Evolutionary conservation across 2,329 filamentous ascomycete genomes (phyloP), one percentile per base, ranked within the genome.

Genomic region (Penicillium glabrum): DNA sequence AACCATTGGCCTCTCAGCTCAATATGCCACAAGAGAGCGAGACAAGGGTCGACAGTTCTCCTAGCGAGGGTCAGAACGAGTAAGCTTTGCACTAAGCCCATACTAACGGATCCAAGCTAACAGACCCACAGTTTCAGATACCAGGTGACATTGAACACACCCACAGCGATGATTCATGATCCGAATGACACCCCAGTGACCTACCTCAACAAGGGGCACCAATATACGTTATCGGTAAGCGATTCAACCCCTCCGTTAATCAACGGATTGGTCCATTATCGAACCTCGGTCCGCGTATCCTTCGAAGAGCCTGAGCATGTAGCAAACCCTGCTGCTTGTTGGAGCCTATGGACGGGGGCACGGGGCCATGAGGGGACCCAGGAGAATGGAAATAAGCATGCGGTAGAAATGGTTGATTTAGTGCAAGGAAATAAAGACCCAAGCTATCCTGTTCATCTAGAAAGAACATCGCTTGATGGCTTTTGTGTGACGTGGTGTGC

Each of bases 221-320:
- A 11, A 11, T 57, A 57, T 14, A 21, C 37, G 1, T 31, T 57
- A 9, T 16, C 27, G 0, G 21, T 57, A 14, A 29, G 11, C 13
- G 55, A 57, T 24, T 31, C 33, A 14, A 41, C 41, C 14, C 50
- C 50, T 11, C 27, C 29, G 0, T n/a, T 29, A 19, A 39, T 3
- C 10, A n/a, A 53, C 9, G 52, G 29, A 16, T 3, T 26, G 3
- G 16, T 47, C 7, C 27, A 37, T 19, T 58, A 58, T 29, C 85
- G 93, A 46, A 96, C 91, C 0, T 95, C 88, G 70, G 84, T 97
- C 46, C 87, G 93, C 27, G 87, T 97, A 45, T 96, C 92, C 0
- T 97, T 96, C 68, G 92, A 97, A 70, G 92, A 96, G 57, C 90
- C 96, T 54, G 88, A 93, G 69, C 93, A 96, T 72, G 84, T 92